Conservation (phyloP, 2,329 filamentous ascomycete genomes). For the Fonsecaea multimorphosa region DNA sequence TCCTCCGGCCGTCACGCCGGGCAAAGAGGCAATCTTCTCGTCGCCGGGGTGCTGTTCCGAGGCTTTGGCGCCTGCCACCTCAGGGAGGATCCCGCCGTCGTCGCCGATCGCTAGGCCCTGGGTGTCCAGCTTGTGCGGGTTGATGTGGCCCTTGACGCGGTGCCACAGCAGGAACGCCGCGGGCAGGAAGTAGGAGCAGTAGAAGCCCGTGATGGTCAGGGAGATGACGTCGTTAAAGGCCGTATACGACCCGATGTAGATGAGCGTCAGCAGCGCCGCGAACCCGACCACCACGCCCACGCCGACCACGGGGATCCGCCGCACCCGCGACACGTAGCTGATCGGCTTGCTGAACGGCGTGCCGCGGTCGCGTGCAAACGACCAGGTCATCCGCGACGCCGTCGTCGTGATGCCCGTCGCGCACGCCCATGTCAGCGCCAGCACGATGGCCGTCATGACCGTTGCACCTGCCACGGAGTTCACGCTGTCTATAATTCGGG, state of each 20-base stretch:
- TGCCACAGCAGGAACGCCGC: constrained; percentile 45
- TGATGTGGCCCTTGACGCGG: constrained; percentile 46
- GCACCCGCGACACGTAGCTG: constrained; percentile 40
- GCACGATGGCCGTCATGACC: constrained; percentile 40
- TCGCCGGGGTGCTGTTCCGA: constrained; percentile 1
- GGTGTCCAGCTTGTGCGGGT: constrained; percentile 43
- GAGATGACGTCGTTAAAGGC: constrained; percentile 43
- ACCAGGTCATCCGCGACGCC: constrained; percentile 39
- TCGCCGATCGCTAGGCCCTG: constrained; percentile 26
- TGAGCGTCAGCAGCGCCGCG: constrained; percentile 37
- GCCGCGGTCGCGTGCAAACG: constrained; percentile 38
- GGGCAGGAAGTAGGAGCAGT: constrained; percentile 46
- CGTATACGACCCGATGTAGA: constrained; percentile 40
- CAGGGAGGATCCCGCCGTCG: constrained; percentile 39
- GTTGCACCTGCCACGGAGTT: constrained; percentile 39
- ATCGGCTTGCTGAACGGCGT: constrained; percentile 38
- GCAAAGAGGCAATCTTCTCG: neutral
- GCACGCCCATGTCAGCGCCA: constrained; percentile 40
- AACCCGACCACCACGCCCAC: constrained; percentile 30
- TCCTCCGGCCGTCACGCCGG: neutral
- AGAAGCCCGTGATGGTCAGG: constrained; percentile 46
- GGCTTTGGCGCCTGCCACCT: constrained; percentile 35
- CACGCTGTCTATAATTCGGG: constrained; percentile 34
- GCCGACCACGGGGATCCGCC: constrained; percentile 34
- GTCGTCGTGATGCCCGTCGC: constrained; percentile 41